Base-by-base conservation (phyloP, 2,329 filamentous ascomycete species). In the Waltergamsia citrina region DNA sequence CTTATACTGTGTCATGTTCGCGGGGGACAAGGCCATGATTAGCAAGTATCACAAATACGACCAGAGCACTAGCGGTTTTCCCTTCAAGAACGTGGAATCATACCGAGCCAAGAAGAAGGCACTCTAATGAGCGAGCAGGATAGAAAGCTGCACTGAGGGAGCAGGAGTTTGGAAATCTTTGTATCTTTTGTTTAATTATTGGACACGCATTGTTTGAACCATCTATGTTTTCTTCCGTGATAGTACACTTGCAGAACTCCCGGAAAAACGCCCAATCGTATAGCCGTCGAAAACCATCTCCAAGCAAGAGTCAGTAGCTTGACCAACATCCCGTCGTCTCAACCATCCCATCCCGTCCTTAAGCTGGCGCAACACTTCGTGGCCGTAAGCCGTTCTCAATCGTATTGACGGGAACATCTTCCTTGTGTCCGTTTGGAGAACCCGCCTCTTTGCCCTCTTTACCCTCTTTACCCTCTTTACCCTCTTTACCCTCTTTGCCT, bases 61-160 rank as follows among this genome's bases (percentile, higher is more conserved):
- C 41, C 58, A 60, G 49, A 51, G 54, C 39, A 60, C 57, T 8
- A 60, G 57, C 41, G 54, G 56, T 24, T 60, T 56, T 16, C 57
- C 57, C 8, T 60, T 60, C 40, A 57, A 48, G 41, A 60, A 60
- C 40, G 41, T 40, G 17, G 45, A 57, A 41, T 55, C 57, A 12
- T 60, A 60, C 36, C 45, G 53, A 11, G 42, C 48, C 32, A 60
- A 60, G 51, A 60, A 60, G 50, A 57, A 55, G 49, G 51, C 47
- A 10, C 39, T 57, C 29, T 53, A 44, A 43, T 22, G 22, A 33
- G 7, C 8, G 8, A 9, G 27, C 12, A 16, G n/a, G 15, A 29
- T 14, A 12, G 17, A 11, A 21, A 32, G 14, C 15, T 8, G 28
- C 6, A 15, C 6, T 10, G 29, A 12, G 18, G 19, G 12, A 14